Conservation (phyloP, 495 filamentous ascomycete genomes). For the Penicillium lividum region DNA sequence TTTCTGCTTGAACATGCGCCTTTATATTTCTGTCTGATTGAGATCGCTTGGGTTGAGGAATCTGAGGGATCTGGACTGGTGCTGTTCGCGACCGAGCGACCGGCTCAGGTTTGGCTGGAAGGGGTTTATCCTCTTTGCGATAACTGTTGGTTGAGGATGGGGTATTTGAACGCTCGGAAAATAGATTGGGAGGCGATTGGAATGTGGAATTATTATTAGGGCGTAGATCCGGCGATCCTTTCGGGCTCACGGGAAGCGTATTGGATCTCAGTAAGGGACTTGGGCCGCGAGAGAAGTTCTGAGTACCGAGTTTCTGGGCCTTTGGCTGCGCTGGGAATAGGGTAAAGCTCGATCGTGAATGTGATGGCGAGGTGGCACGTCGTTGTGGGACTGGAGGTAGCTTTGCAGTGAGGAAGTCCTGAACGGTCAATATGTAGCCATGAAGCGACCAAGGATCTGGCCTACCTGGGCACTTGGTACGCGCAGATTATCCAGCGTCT, state of each 20-base stretch:
- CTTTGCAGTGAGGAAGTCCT: slow-evolving; percentile 25
- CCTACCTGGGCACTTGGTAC: slow-evolving; percentile 45
- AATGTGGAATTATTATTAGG: slow-evolving; percentile 18
- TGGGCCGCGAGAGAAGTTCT: slow-evolving; percentile 41
- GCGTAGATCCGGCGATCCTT: slow-evolving; percentile 10
- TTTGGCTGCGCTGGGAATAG: slow-evolving; percentile 61
- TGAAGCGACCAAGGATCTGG: no score
- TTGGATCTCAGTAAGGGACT: slow-evolving; percentile 57
- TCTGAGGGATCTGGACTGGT: slow-evolving; percentile 2
- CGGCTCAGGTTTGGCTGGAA: slow-evolving; percentile 21
- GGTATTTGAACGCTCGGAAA: slow-evolving; percentile 15
- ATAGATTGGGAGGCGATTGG: slow-evolving; percentile 17
- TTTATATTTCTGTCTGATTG: background rate
- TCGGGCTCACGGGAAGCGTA: slow-evolving; percentile 53
- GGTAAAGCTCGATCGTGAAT: slow-evolving; percentile 54
- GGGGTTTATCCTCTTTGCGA: slow-evolving; percentile 23
- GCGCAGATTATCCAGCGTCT: slow-evolving; percentile 62
- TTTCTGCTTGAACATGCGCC: background rate
- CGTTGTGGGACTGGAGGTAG: slow-evolving; percentile 36
- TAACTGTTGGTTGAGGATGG: slow-evolving; percentile 12
- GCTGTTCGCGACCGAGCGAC: slow-evolving; percentile 6
- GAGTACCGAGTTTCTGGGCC: slow-evolving; percentile 34
- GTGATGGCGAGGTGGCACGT: slow-evolving; percentile 58
- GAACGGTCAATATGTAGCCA: background rate
- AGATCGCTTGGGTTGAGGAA: slow-evolving; percentile 1